Evolutionary conservation across 129 eudicot species (phyloP), one percentile per base, ranked within the genome.

Genomic region (Chrysanthemum lavandulifolium): DNA sequence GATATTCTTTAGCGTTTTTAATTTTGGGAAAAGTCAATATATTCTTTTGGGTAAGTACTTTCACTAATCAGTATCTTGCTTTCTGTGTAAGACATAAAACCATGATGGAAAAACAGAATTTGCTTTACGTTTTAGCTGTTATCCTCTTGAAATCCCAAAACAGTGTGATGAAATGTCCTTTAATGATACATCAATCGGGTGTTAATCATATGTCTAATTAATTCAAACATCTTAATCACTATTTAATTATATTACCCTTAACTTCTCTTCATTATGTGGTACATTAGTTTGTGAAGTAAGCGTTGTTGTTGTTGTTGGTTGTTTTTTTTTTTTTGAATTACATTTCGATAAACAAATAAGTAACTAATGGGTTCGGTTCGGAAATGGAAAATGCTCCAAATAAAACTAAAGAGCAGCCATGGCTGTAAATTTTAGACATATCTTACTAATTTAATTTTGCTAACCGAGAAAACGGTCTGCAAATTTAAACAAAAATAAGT

Each of bases 81-180:
- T 5, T 52, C 11, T 14, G 49, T 33, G 15, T 31, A 49, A 48
- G 58, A 21, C 58, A 18, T 67, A 51, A 68, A 25, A 50, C 40
- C 25, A 68, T 68, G 29, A 51, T 50, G 48, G 21, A 68, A 27
- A 13, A 19, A 12, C 11, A 6, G 43, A 66, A 23, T 50, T 19
- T 33, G 33, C 61, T 53, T 70, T 55, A 14, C 74, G 16, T 54
- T n/a, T 69, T 52, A 29, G 64, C 48, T 68, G 27, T 13, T 52
- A 13, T 25, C 49, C 19, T 51, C 14, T 68, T 52, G 36, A n/a
- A 52, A 31, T 16, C 55, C 54, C n/a, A 25, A 53, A 25, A 9
- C 55, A 68, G 72, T 49, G 43, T 67, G 72, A 67, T 67, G 11
- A 66, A 48, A 54, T 60, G 65, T 25, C 65, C 65, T 36, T 60